Evolutionary conservation across 306 rosid genomes (phyloP).

Genomic region (Hippophae tibetana): DNA sequence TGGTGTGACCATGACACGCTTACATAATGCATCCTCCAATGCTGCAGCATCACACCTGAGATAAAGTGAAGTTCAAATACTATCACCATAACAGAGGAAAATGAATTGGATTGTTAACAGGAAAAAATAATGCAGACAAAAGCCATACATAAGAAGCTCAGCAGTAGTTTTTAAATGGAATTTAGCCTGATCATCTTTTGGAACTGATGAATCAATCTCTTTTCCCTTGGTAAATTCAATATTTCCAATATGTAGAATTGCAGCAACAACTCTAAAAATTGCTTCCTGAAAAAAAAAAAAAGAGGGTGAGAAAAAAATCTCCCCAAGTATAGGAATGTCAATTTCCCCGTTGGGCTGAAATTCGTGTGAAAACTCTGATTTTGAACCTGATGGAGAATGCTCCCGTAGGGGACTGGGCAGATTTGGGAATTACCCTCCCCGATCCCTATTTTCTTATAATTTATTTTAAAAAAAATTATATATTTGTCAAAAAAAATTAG

Average conservation of each 20-base stretch:
- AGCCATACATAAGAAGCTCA: slow-evolving; percentile 84
- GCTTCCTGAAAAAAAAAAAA: slow-evolving; percentile 62
- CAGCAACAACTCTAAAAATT: slow-evolving; percentile 91
- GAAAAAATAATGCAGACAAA: slow-evolving; percentile 6
- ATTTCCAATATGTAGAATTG: slow-evolving; percentile 91
- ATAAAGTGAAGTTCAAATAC: slow-evolving; percentile 19
- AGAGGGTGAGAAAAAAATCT: slow-evolving; percentile 24
- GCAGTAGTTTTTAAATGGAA: slow-evolving; percentile 79
- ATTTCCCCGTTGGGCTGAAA: too few relatives aligned
- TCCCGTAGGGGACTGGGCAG: too few relatives aligned
- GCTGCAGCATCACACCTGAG: slow-evolving; percentile 66
- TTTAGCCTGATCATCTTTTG: slow-evolving; percentile 78
- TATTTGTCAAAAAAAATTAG: too few relatives aligned
- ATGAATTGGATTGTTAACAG: slow-evolving; percentile 8
- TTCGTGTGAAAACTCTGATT: too few relatives aligned
- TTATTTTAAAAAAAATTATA: too few relatives aligned
- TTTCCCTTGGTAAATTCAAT: slow-evolving; percentile 72
- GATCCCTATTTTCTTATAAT: too few relatives aligned
- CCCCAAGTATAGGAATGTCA: background rate
- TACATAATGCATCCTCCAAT: slow-evolving; percentile 88
- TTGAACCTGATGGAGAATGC: too few relatives aligned
- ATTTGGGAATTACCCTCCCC: too few relatives aligned
- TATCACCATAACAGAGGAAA: slow-evolving; percentile 17
- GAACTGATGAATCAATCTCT: slow-evolving; percentile 83
- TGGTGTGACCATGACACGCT: slow-evolving; percentile 98